Evolutionary conservation across 2,329 filamentous ascomycete species (phyloP).

Genomic region (Apiospora kogelbergensis): DNA sequence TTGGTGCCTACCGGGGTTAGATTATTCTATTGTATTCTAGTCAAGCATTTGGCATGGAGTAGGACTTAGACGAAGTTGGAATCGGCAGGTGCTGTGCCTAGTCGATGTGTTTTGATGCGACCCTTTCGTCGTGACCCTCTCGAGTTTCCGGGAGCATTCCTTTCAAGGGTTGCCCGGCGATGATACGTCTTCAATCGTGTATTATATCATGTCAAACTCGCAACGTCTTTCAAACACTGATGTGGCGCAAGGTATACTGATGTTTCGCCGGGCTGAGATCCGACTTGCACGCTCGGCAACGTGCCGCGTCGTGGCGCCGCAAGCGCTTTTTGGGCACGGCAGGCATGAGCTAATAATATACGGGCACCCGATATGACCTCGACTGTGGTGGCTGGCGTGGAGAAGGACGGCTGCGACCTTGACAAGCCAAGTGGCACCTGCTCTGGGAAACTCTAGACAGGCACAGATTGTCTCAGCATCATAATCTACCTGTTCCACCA

Average conservation of each 20-base stretch:
- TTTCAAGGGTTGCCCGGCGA: neutral
- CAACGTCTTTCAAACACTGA: neutral
- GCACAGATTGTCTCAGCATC: slow-evolving; percentile 12
- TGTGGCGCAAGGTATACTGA: neutral
- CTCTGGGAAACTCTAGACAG: slow-evolving; percentile 10
- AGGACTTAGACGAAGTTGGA: neutral
- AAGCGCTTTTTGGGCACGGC: neutral
- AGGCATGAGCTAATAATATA: neutral
- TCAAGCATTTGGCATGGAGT: neutral
- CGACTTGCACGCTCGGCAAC: neutral
- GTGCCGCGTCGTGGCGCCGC: slow-evolving; percentile 7
- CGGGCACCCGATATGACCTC: neutral
- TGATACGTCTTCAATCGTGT: neutral
- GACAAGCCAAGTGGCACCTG: slow-evolving; percentile 10
- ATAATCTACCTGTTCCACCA: slow-evolving; percentile 10
- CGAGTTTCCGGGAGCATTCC: neutral
- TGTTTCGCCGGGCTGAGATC: neutral
- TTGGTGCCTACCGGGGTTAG: neutral
- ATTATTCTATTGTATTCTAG: slow-evolving; percentile 2
- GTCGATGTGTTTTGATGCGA: neutral
- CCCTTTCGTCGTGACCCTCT: neutral
- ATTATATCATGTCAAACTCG: neutral
- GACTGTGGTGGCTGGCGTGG: slow-evolving; percentile 6
- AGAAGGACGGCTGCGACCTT: slow-evolving; percentile 10
- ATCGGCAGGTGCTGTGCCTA: neutral